Base-by-base conservation (phyloP, 768 basidiomycete genomes). In the Tricholoma sp. region DNA sequence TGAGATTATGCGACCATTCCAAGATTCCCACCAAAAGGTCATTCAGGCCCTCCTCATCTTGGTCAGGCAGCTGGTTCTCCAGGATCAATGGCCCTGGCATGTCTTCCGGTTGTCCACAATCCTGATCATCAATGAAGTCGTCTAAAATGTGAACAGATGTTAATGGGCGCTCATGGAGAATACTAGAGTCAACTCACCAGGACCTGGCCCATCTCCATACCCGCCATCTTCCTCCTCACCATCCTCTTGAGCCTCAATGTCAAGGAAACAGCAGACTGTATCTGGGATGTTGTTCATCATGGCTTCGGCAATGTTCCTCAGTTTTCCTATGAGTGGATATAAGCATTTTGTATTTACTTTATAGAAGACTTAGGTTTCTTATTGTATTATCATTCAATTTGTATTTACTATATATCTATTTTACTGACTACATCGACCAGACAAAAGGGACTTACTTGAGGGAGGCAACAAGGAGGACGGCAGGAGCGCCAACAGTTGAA, bases 121-220 rank as follows among this genome's bases (percentile, higher is more conserved):
- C 45, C 31, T 46, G 31, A 55, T 55, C n/a, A 18, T 55, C 54
- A 55, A 55, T 55, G 29, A 55, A 55, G 54, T 32, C 29, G 14
- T 55, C 54, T 46, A 32, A n/a, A 47, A 47, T 37, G 19, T 7
- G 14, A 34, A 47, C 32, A 45, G 14, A 47, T n/a, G n/a, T 45
- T 35, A 52, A 22, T n/a, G n/a, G 10, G 24, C 9, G 43, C 32
- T 45, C n/a, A n/a, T n/a, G n/a, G n/a, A n/a, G n/a, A n/a, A n/a
- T n/a, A n/a, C n/a, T 21, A 31, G 52, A 53, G 8, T 29, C 19
- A 32, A 45, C 54, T 31, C 21, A 55, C 54, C 41, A 31, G 29
- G 54, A 45, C n/a, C n/a, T n/a, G 21, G 34, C 19, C 31, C 39
- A 32, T 55, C 54, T 35, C 50, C 41, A 29, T 46, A 14, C 39